Percentiles rank a stretch among this genome's conserved stretches.
These are phyloP conservation scores for Lycium barbarum DNA, from an alignment of 257 asterid genomes.

Conservation along the genomic window DNA sequence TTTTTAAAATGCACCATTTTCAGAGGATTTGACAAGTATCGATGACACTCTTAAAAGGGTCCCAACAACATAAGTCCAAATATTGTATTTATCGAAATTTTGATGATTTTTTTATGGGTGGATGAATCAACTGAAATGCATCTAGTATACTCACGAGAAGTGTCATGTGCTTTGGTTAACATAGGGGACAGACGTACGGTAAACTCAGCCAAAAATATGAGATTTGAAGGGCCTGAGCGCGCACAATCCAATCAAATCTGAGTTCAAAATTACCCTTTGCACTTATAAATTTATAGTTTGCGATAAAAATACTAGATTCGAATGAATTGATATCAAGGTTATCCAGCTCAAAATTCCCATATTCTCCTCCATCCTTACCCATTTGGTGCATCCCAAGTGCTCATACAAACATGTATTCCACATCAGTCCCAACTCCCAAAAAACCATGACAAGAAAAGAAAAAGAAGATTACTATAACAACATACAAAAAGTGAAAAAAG, in stretches of 20 bases:
- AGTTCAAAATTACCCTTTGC: background rate
- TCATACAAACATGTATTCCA: background rate
- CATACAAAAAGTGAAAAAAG: constrained; percentile 26
- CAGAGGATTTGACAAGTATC: no score
- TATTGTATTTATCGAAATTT: no score
- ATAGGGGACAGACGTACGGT: background rate
- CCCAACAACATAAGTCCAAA: no score
- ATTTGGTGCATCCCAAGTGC: background rate
- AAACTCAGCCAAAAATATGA: background rate
- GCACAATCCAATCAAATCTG: background rate
- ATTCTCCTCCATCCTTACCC: background rate
- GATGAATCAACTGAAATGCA: no score
- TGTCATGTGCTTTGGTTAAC: background rate
- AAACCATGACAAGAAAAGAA: constrained; percentile 25
- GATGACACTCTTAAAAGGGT: no score
- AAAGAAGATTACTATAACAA: background rate
- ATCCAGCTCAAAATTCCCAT: background rate
- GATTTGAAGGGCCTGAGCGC: background rate
- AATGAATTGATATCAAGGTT: background rate
- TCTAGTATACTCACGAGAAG: no score
- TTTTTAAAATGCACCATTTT: no score
- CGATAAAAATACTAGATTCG: background rate
- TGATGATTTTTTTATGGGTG: no score
- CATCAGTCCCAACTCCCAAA: constrained; percentile 1
- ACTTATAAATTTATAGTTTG: background rate